These are phyloP conservation scores for Penicillium paxilli DNA, from an alignment of 495 filamentous ascomycete genomes.

Conservation along the genomic window DNA sequence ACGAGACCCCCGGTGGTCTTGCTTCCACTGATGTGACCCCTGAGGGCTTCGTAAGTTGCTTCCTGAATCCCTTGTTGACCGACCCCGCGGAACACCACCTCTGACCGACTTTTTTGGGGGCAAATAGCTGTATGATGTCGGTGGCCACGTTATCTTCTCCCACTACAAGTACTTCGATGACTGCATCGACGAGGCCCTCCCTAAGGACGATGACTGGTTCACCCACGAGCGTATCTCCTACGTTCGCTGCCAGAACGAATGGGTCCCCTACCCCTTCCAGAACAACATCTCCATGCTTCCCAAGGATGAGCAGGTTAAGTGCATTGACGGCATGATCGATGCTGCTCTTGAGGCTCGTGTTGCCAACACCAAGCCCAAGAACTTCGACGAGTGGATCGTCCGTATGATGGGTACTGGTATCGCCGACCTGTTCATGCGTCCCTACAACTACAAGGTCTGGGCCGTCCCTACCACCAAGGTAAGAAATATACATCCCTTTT, in stretches of 20 bases:
- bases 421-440: constrained; percentile 96
- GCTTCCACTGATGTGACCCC: constrained; percentile 94
- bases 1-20: constrained; percentile 91
- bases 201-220: constrained; percentile 93
- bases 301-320: constrained; percentile 94
- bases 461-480: constrained; percentile 98
- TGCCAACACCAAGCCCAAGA: constrained; percentile 83
- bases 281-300: constrained; percentile 99
- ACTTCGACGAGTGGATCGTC: constrained; percentile 99
- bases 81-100: neutral
- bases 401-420: constrained; percentile 88
- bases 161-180: constrained; percentile 99
- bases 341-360: constrained; percentile 84
- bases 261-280: constrained; percentile 99
- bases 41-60: constrained; percentile 89
- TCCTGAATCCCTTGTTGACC: neutral
- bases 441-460: constrained; percentile 99
- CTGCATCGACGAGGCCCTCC: constrained; percentile 94
- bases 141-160: constrained; percentile 99
- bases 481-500: constrained; percentile 20
- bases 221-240: constrained; percentile 98
- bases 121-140: constrained; percentile 96
- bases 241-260: constrained; percentile 91
- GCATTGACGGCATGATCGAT: constrained; percentile 97
- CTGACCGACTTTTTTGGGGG: neutral